Evolutionary conservation across 192 early-diverging fungal species (phyloP), one percentile per base, ranked within the genome.

Genomic region (Backusella circina): DNA sequence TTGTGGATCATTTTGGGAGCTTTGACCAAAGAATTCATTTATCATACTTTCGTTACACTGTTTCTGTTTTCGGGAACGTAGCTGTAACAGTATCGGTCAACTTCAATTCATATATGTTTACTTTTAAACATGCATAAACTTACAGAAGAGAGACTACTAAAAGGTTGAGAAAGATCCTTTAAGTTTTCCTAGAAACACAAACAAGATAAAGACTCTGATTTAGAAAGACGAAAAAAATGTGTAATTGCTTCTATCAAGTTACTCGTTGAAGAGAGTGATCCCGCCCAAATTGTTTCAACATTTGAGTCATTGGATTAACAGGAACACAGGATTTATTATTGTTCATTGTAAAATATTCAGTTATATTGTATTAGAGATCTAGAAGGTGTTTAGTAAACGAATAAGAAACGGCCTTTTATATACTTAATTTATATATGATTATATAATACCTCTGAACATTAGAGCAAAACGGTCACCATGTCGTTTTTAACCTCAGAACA

Each of bases 211-310:
- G 23, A 13, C 39, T 1, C 10, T 23, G 21, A 26, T 21, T 57
- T 57, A 57, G 23, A 26, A 12, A 71, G 21, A 37, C 30, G n/a
- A 36, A 21, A 18, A 69, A 15, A 35, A 4, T 16, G 39, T 41
- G 16, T 2, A 41, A 15, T 16, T 41, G 39, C 15, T 15, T 26
- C 15, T 32, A 18, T 5, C 13, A n/a, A 70, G 33, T 71, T 89
- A 90, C 95, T 85, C 90, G 89, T 75, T 95, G 91, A 15, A 93
- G 77, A 2, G 91, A 92, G 32, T 83, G 82, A 82, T 96, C 91
- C 41, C 90, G 86, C 74, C 88, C 81, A 73, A 97, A 86, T 77
- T 93, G 92, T 83, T 97, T 96, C 77, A 90, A 87, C 76, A 97
- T 88, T 65, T 88, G 87, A 28, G 71, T 77, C 84, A 97, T 85